These are phyloP conservation scores for Yueomyces sinensis DNA, from an alignment of 805 yeast genomes.

Conservation along the genomic window DNA sequence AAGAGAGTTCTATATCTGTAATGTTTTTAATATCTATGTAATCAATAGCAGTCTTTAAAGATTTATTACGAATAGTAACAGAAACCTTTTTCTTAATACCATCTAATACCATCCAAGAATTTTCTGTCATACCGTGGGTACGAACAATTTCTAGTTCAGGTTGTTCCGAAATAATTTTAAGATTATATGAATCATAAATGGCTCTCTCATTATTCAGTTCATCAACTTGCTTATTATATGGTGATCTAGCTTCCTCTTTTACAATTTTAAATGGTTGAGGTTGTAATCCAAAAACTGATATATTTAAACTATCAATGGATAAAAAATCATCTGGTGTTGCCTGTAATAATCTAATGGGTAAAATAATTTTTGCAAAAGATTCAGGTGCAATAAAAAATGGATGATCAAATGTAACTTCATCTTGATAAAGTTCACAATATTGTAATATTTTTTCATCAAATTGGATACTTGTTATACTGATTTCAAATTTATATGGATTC, in stretches of 20 bases:
- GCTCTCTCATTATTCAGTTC: conserved; percentile 4
- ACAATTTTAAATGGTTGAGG: conserved; percentile 8
- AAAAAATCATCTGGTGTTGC: conserved; percentile 6
- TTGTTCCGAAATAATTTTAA: conserved; percentile 18
- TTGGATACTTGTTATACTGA: conserved; percentile 40
- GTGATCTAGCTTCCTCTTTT: conserved; percentile 4
- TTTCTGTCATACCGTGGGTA: conserved; percentile 12
- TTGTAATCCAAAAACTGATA: conserved; percentile 16
- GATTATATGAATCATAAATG: conserved; percentile 2
- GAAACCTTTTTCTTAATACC: conserved; percentile 15
- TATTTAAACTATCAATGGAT: conserved; percentile 6
- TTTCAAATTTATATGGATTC: conserved; percentile 70
- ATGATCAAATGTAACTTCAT: conserved; percentile 6
- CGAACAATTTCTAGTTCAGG: conserved; percentile 19
- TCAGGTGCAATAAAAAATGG: conserved; percentile 28
- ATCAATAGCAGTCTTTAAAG: conserved; percentile 15
- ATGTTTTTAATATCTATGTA: conserved; percentile 11
- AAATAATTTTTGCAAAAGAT: conserved; percentile 25
- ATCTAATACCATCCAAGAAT: conserved; percentile 20
- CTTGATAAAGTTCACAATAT: conserved; percentile 10
- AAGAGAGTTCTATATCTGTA: conserved; percentile 13
- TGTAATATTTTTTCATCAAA: conserved; percentile 24
- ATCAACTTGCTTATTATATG: too few species aligned
- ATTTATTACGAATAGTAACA: conserved; percentile 16
- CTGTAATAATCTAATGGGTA: conserved; percentile 11